Evolutionary conservation across 78 protist genomes (phyloP).

Genomic region (Dictyostelium purpureum): DNA sequence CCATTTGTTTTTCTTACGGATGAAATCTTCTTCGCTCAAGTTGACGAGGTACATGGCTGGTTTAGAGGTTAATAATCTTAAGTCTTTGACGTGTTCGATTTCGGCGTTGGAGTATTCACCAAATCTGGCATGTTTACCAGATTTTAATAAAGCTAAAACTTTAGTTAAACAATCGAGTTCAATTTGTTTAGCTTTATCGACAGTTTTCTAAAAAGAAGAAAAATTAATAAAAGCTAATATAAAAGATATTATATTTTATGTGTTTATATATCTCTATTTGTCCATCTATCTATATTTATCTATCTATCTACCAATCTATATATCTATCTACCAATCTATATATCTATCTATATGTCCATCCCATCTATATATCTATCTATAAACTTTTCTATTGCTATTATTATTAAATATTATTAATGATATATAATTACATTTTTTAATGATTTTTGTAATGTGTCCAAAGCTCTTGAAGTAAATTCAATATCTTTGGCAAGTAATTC

Average conservation of each 20-base stretch:
- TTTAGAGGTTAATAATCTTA: constrained; percentile 94
- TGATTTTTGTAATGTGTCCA: constrained; percentile 26
- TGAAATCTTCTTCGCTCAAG: constrained; percentile 89
- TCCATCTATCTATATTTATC: too few relatives aligned
- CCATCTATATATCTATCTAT: too few relatives aligned
- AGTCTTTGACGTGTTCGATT: constrained; percentile 87
- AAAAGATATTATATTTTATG: background rate
- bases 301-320: too few relatives aligned
- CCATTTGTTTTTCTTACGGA: constrained; percentile 97
- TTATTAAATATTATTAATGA: background rate
- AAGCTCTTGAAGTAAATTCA: constrained; percentile 50
- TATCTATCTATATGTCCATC: too few relatives aligned
- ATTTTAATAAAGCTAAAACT: constrained; percentile 1
- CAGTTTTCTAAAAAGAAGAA: constrained; percentile 28
- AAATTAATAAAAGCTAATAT: background rate
- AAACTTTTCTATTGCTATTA: too few relatives aligned
- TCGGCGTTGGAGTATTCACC: constrained; percentile 45
- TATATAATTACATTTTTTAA: constrained; percentile 5
- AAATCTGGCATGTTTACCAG: constrained; percentile 76
- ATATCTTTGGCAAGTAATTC: constrained; percentile 95
- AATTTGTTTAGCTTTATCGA: constrained; percentile 55
- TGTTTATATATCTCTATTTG: too few relatives aligned
- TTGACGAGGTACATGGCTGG: constrained; percentile 96
- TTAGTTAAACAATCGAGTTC: constrained; percentile 46
- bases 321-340: too few relatives aligned